Percentiles rank a stretch among this genome's conserved stretches.
phyloP scores from a whole-genome alignment of 257 asterid species.

The Thymus quinquecostatus region DNA sequence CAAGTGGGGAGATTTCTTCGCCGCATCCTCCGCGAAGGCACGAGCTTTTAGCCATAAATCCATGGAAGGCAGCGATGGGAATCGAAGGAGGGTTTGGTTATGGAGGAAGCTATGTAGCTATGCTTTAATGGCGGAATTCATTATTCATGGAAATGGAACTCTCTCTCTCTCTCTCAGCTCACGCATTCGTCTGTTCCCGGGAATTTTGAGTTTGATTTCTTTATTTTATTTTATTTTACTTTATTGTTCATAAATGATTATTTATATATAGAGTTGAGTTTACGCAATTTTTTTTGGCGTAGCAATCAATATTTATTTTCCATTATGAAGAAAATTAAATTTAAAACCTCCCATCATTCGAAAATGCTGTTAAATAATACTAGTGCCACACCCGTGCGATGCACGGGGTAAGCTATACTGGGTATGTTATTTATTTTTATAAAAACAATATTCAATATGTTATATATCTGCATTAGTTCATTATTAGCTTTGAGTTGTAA shows the following conservation, averaged over 20 bases:
- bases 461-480: no score
- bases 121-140: not conserved
- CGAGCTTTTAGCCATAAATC: slow-evolving; percentile 89
- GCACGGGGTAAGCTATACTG: no score
- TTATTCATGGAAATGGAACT: not conserved
- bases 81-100: not conserved
- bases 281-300: no score
- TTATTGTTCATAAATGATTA: not conserved
- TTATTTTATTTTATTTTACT: not conserved
- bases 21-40: slow-evolving; percentile 85
- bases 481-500: no score
- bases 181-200: not conserved
- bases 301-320: no score
- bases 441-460: no score
- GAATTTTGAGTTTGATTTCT: not conserved
- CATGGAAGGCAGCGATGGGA: slow-evolving; percentile 40
- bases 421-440: no score
- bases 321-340: no score
- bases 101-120: not conserved
- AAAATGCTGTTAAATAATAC: no score
- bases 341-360: no score
- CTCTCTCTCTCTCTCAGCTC: not conserved
- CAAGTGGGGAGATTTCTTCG: slow-evolving; percentile 82
- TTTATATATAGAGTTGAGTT: not conserved
- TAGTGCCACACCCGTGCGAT: no score